Base-by-base conservation (phyloP, 306 rosid genomes). In the Prunus mira region DNA sequence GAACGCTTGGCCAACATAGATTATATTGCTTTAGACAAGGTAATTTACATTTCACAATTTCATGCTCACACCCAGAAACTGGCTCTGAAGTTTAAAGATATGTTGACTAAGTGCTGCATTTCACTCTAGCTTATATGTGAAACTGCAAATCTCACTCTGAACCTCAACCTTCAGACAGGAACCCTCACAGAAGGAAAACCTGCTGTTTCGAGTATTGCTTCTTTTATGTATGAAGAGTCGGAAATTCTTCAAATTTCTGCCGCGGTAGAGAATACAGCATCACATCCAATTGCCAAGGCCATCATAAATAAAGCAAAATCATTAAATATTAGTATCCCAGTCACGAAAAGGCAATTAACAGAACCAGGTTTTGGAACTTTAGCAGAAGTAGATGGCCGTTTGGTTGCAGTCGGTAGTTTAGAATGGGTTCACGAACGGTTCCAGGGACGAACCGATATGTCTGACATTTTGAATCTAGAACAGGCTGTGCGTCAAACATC, bases 111-210 rank as follows among this genome's bases (percentile, higher is more conserved):
- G 49, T 68, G 18, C 38, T 28, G 62, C 51, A 43, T 47, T 55
- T 22, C 14, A 69, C 18, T 78, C 65, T 73, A 51, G 62, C 65
- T 65, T 41, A 4, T 55, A 9, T 55, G 38, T 38, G 15, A 65
- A 57, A 45, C 67, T 75, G 49, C 61, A 68, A 38, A 75, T 62
- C 86, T 82, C 66, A 76, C 84, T 69, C 65, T 58, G 32, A 71
- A 57, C 73, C 82, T 78, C 45, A 67, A 73, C 71, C 75, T 84
- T 81, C 97, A 95, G 99, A 95, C 99, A 49, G 99, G 99, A 79
- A 95, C 99, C 71, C 93, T 95, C 77, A 92, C 99, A 61, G 89
- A 87, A 86, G 98, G 99, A 87, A 95, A 92, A 78, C 99, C 99
- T 51, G 81, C 89, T 78, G 93, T 95, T 69, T 89, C 93, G 70